Base-by-base conservation (phyloP, 176 grass and related monocot species). In the Calamus simplicifolius region DNA sequence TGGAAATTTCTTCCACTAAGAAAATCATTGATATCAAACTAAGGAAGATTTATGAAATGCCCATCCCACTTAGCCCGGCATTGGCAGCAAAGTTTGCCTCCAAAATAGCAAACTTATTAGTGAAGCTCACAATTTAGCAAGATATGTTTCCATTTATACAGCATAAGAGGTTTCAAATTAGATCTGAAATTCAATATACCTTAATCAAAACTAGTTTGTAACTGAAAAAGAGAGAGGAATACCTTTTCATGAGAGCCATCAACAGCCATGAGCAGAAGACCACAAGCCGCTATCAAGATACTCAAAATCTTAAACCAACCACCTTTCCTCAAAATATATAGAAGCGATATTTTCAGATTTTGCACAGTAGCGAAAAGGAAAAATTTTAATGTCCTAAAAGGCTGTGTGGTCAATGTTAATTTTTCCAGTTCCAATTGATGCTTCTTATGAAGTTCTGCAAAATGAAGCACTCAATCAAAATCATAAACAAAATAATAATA, bases 201-300 rank as follows among this genome's bases (percentile, higher is more conserved):
- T 2, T 43, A 43, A 49, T 56, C 19, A 71, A 21, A 19, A 57
- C 57, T 14, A 66, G 49, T 4, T 56, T 55, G 57, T 52, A 81
- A 35, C 63, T 19, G 29, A 27, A 13, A 30, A 67, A 68, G 4
- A 43, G 67, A 65, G 29, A 55, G 3, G 35, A 48, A 48, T 64
- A 98, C 93, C 87, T 88, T 88, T 74, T 83, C 84, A 79, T 85
- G 76, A 17, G 88, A 70, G 1, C 66, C 73, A 70, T 85, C 76
- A 73, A 52, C 61, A 15, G 76, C 54, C 54, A 85, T 62, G 25
- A 98, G 84, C 25, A 82, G 35, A 60, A 71, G 18, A 38, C 58
- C 75, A 25, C 68, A 51, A 73, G 73, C 59, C 59, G 62, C 51
- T 74, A 73, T 26, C 29, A 80, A 68, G 59, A 70, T 43, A 77